Percentiles rank a stretch among this genome's conserved stretches.
These are phyloP conservation scores for Alternaria infectoria DNA, from an alignment of 2,329 filamentous ascomycete species.

Conservation along the genomic window DNA sequence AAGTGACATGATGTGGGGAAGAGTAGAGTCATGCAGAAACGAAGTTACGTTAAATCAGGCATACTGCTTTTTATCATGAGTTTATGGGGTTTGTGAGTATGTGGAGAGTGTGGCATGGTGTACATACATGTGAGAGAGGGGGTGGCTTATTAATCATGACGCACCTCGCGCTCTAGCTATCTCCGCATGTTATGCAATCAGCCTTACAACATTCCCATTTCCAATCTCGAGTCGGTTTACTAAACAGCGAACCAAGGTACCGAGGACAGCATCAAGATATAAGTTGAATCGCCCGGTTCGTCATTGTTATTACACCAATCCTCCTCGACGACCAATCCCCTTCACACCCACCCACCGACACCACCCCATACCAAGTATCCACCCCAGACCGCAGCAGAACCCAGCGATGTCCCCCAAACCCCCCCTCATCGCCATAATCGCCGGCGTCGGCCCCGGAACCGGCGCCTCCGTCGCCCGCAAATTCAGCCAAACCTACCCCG, in stretches of 20 bases:
- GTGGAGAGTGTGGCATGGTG: no score
- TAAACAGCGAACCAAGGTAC: slow-evolving; percentile 23
- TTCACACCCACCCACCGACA: not conserved
- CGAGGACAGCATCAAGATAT: not conserved
- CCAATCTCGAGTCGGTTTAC: slow-evolving; percentile 20
- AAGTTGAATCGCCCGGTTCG: no score
- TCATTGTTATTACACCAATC: no score
- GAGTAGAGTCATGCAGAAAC: slow-evolving; percentile 6
- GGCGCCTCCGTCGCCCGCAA: slow-evolving; percentile 66
- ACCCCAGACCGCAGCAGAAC: no score
- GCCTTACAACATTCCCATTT: slow-evolving; percentile 19
- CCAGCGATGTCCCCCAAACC: no score
- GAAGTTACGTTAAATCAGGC: slow-evolving; percentile 2
- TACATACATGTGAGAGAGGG: slow-evolving; percentile 5
- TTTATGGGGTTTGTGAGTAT: no score
- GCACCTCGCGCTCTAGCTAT: slow-evolving; percentile 20
- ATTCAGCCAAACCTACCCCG: slow-evolving; percentile 70
- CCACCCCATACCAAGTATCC: no score
- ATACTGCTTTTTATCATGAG: no score
- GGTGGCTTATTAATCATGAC: slow-evolving; percentile 35
- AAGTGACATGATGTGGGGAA: no score
- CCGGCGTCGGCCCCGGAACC: slow-evolving; percentile 76
- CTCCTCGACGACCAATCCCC: not conserved
- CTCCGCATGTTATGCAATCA: slow-evolving; percentile 32
- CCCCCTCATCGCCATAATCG: slow-evolving; percentile 68